Evolutionary conservation across 177 flowering plant genomes (phyloP).

Genomic region (Vitis hybrid): DNA sequence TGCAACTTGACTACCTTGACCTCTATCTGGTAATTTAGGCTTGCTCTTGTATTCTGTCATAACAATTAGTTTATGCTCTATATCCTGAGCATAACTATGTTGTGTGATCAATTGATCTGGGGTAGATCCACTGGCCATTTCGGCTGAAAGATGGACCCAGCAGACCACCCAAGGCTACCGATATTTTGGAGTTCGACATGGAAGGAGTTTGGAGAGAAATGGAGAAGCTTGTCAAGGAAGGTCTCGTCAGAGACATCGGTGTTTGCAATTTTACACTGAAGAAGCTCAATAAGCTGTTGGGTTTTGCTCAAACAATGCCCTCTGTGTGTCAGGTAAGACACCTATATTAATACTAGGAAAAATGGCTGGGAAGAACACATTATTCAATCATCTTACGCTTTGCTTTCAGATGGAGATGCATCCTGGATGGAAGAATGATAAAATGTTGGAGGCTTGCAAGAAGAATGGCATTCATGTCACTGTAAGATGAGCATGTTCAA

Average conservation of each 20-base stretch:
- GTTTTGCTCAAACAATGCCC: conserved; percentile 44
- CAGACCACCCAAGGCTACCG: conserved; percentile 45
- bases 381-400: neutral
- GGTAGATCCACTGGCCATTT: conserved; percentile 64
- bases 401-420: conserved; percentile 64
- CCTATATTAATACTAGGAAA: neutral
- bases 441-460: conserved; percentile 57
- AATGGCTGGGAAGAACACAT: neutral
- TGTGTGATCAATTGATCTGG: neutral
- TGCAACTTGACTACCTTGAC: conserved; percentile 58
- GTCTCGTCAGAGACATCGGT: conserved; percentile 53
- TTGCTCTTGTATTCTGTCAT: too few species aligned
- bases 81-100: neutral
- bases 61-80: neutral
- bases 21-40: conserved; percentile 42
- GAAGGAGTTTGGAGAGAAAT: conserved; percentile 71
- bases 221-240: conserved; percentile 55
- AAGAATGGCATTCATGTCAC: conserved; percentile 55
- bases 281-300: conserved; percentile 46
- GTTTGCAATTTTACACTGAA: conserved; percentile 47
- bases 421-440: conserved; percentile 70
- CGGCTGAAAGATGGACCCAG: conserved; percentile 46
- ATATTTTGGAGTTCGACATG: conserved; percentile 53
- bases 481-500: conserved; percentile 22
- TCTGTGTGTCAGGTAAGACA: conserved; percentile 53